Conservation (phyloP, 2,329 filamentous ascomycete species). For the Aspergillus arachidicola region DNA sequence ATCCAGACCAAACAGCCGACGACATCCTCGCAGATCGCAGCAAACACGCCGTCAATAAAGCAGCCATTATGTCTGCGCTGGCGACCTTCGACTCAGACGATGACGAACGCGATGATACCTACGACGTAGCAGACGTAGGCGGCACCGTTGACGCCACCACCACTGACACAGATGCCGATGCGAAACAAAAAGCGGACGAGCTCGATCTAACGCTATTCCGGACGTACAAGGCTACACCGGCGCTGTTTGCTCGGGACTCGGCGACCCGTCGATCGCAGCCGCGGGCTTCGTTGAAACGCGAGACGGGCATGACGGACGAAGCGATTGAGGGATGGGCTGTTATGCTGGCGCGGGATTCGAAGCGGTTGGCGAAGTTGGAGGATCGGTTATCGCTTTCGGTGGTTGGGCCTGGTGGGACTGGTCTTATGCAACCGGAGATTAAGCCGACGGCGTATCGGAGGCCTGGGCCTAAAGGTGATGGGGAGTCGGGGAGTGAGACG, state of each 20-base stretch:
- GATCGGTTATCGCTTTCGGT: conserved; percentile 67
- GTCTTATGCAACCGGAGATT: conserved; percentile 63
- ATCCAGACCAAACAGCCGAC: conserved; percentile 68
- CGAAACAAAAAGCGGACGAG: conserved; percentile 47
- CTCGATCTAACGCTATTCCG: conserved; percentile 74
- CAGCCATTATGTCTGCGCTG: conserved; percentile 83
- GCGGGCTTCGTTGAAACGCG: conserved; percentile 66
- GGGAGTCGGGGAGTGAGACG: conserved; percentile 50
- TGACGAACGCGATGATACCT: conserved; percentile 95
- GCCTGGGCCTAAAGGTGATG: conserved; percentile 42
- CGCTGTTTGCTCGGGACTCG: conserved; percentile 71
- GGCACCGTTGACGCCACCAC: conserved; percentile 73
- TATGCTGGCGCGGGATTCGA: conserved; percentile 76
- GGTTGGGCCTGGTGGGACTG: conserved; percentile 46
- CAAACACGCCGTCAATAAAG: conserved; percentile 69
- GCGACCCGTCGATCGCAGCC: conserved; percentile 66
- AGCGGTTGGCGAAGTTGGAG: conserved; percentile 70
- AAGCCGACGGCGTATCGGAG: conserved; percentile 66
- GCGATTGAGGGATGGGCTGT: conserved; percentile 91
- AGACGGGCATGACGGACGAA: conserved; percentile 90
- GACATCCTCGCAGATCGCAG: conserved; percentile 68
- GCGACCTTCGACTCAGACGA: conserved; percentile 91
- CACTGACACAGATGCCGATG: conserved; percentile 49
- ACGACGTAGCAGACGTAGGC: conserved; percentile 89
- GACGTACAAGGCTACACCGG: conserved; percentile 66